phyloP scores from a whole-genome alignment of 2,329 filamentous ascomycete species.

The Fusarium compactum region DNA sequence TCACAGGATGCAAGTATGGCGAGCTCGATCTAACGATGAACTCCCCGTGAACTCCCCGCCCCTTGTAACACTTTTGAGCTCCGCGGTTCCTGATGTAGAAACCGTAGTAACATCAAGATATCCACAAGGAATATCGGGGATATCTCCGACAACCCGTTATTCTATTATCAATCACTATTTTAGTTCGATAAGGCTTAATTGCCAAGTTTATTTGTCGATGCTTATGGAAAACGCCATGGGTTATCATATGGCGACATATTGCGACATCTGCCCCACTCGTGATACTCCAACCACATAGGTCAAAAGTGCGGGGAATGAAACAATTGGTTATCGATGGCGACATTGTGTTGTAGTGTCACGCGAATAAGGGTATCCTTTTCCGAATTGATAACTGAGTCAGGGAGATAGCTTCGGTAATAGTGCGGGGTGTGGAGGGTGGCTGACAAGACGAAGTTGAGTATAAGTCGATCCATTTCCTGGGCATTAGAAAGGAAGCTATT shows the following conservation, averaged over 20 bases:
- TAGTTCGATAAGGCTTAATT: background rate
- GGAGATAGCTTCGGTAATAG: background rate
- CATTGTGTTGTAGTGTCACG: background rate
- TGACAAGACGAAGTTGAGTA: background rate
- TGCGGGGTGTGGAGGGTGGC: background rate
- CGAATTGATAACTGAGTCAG: background rate
- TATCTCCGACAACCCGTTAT: too few species aligned
- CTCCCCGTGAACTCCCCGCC: rapidly evolving
- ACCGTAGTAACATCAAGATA: background rate
- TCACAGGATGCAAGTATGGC: background rate
- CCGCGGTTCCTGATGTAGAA: background rate
- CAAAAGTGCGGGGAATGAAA: background rate
- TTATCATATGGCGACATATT: conserved; percentile 4
- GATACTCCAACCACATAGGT: background rate
- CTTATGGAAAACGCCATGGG: background rate
- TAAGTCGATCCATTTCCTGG: background rate
- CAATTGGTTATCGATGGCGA: background rate
- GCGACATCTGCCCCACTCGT: conserved; percentile 1
- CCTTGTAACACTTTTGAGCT: rapidly evolving
- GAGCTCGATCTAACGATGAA: background rate
- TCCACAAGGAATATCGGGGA: too few species aligned
- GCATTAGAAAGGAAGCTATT: background rate
- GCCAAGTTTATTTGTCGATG: background rate
- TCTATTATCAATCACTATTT: too few species aligned
- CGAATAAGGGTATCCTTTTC: background rate